A percentile compares a stretch with the other conserved stretches of the same genome.
phyloP scores from a whole-genome alignment of 1,284 basidiomycete species.

The Austroboletus niveus region DNA sequence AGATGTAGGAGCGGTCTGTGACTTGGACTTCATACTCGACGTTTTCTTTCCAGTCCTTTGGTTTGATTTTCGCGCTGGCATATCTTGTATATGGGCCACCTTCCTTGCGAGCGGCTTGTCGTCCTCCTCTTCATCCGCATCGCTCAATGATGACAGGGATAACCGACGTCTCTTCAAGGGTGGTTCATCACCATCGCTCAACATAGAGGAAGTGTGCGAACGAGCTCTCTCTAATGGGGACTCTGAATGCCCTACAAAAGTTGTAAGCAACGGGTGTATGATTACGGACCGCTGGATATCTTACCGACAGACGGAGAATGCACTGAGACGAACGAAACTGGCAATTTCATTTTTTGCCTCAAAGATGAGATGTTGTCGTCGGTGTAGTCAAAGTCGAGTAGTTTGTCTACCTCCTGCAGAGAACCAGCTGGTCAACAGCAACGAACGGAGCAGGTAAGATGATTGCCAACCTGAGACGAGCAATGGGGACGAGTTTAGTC shows the following conservation, averaged over 20 bases:
- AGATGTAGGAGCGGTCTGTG: slow-evolving; percentile 48
- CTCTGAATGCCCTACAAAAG: slow-evolving; percentile 29
- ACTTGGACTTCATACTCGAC: slow-evolving; percentile 57
- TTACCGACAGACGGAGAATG: slow-evolving; percentile 31
- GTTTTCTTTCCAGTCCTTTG: slow-evolving; percentile 56
- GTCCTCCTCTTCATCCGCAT: slow-evolving; percentile 42
- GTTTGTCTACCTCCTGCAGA: slow-evolving; percentile 65
- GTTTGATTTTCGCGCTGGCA: slow-evolving; percentile 29
- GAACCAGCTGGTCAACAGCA: slow-evolving; percentile 12
- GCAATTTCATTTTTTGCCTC: slow-evolving; percentile 67
- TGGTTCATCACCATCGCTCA: slow-evolving; percentile 52
- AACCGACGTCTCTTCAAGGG: slow-evolving; percentile 51
- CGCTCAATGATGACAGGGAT: slow-evolving; percentile 47
- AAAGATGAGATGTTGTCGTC: slow-evolving; percentile 71
- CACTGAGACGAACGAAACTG: slow-evolving; percentile 46
- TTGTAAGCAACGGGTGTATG: slow-evolving; percentile 1
- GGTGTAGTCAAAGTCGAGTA: slow-evolving; percentile 76
- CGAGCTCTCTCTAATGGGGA: slow-evolving; percentile 36
- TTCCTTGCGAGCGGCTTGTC: slow-evolving; percentile 53
- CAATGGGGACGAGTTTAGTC: slow-evolving; percentile 16
- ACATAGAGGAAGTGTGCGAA: slow-evolving; percentile 57
- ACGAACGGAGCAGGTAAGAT: slow-evolving; percentile 15
- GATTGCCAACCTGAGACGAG: slow-evolving; percentile 25
- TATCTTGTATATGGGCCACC: slow-evolving; percentile 33
- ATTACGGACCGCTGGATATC: slow-evolving; percentile 32